Evolutionary conservation across 495 filamentous ascomycete species (phyloP), one percentile per base, ranked within the genome.

Genomic region (Podospora comata): DNA sequence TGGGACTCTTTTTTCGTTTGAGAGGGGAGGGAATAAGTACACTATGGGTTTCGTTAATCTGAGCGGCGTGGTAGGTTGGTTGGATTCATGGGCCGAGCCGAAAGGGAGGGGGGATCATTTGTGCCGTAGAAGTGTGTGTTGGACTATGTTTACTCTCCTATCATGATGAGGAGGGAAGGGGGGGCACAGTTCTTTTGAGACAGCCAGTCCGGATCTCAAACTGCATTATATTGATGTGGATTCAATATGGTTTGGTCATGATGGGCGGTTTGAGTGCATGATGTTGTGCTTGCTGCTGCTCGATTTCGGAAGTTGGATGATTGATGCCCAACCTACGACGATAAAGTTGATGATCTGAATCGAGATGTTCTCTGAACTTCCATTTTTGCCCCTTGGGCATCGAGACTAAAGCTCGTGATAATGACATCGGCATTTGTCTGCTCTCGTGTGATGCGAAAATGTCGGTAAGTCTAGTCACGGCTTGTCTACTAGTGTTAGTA

Each of bases 71-170:
- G 34, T 48, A 16, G 39, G 39, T 48, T 48, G 39, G 39, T 48
- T 18, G 39, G 56, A 23, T 59, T 59, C 56, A 59, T 23, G 56
- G 56, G 56, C 56, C 56, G 56, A 59, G 56, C 56, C 56, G 56
- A 48, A 48, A 48, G 15, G 39, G 30, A 32, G 4, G 4, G 30
- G 0, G 54, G 54, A n/a, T 18, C 15, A 13, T 59, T 16, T 32
- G 59, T 61, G 26, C 26, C 23, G 59, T 26, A 28, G 5, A 28
- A 28, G 23, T 23, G 11, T 61, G n/a, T 61, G 59, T 27, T 28
- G 59, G 16, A 23, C 61, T 63, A 63, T 63, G 13, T 48, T 39
- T 68, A 56, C 61, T 64, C 53, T 64, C 34, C 48, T 67, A 55
- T 62, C 59, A 54, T 19, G 65, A 60, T 48, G 5, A 13, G 13